phyloP scores from a whole-genome alignment of 1,139 yeast species.

The Taphrina flavorubra region DNA sequence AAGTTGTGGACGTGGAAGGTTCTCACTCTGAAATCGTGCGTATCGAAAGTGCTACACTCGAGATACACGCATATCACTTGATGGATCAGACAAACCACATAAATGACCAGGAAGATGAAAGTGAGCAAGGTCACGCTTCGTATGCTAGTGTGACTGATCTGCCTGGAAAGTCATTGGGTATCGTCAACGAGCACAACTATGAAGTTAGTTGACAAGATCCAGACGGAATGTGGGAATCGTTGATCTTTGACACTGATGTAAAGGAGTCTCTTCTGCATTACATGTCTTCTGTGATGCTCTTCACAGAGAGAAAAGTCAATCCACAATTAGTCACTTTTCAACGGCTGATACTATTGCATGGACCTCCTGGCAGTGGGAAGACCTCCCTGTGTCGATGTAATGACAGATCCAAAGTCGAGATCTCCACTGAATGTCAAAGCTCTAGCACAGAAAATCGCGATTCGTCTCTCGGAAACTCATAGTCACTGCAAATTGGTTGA shows the following conservation, averaged over 20 bases:
- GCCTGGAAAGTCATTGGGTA: constrained; percentile 44
- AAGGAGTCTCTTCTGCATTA: constrained; percentile 45
- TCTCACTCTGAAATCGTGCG: constrained; percentile 41
- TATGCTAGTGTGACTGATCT: constrained; percentile 42
- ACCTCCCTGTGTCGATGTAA: constrained; percentile 45
- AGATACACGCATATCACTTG: constrained; percentile 44
- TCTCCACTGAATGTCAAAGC: constrained; percentile 27
- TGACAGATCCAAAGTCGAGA: neutral
- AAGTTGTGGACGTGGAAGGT: constrained; percentile 45
- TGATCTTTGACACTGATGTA: constrained; percentile 45
- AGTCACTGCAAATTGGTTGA: constrained; percentile 43
- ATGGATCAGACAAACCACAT: constrained; percentile 18
- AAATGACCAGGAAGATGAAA: constrained; percentile 28
- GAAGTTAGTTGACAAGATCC: neutral
- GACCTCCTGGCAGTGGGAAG: constrained; percentile 47
- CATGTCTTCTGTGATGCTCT: constrained; percentile 46
- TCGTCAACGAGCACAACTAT: constrained; percentile 26
- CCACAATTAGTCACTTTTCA: constrained; percentile 32
- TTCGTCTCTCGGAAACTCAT: constrained; percentile 42
- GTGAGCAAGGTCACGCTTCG: constrained; percentile 42
- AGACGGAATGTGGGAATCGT: constrained; percentile 39
- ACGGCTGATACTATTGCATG: constrained; percentile 45
- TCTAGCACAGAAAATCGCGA: constrained; percentile 46
- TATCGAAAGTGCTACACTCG: constrained; percentile 42
- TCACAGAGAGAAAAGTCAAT: constrained; percentile 45